Base-by-base conservation (phyloP, 495 filamentous ascomycete species). In the Bacidia rubella region DNA sequence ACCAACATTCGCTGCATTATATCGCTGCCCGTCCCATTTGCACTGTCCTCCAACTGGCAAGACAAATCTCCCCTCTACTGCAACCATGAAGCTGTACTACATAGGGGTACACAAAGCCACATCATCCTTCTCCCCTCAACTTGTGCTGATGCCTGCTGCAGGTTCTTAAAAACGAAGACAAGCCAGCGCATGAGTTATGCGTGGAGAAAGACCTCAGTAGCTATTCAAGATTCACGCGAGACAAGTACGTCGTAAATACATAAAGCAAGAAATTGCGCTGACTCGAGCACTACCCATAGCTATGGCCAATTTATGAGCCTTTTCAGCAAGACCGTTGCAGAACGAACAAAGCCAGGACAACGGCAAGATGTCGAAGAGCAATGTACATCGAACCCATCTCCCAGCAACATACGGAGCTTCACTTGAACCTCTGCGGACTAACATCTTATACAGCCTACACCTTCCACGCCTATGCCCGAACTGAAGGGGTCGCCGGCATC, bases 341-440 rank as follows among this genome's bases (percentile, higher is more conserved):
- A 94, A 66, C 76, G 85, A 47, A 95, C 87, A 19, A 74, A 69
- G 53, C 82, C 87, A n/a, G 89, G 87, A 29, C 83, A 90, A 66
- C 80, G 92, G 59, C 88, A 95, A 66, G 87, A 90, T 59, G 80
- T 96, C 46, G 83, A 95, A 65, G 86, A 96, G 66, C 84, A 90
- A 77, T 83, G 80, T 80, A 65, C 58, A 64, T 21, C 41, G 3
- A 20, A 12, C 40, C 9, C 26, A 7, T 7, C 20, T 21, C 20
- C 29, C 29, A 35, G 7, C 5, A 35, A 35, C 5, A 35, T 15
- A 15, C 15, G 7, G 29, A 35, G 7, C 29, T 35, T n/a, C n/a
- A n/a, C n/a, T n/a, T n/a, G n/a, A n/a, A n/a, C 11, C 20, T 22
- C 20, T 11, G 21, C 35, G 21, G 29, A 35, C 5, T 35, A 35